phyloP scores from a whole-genome alignment of 495 filamentous ascomycete genomes.

The Neurospora pannonica region DNA sequence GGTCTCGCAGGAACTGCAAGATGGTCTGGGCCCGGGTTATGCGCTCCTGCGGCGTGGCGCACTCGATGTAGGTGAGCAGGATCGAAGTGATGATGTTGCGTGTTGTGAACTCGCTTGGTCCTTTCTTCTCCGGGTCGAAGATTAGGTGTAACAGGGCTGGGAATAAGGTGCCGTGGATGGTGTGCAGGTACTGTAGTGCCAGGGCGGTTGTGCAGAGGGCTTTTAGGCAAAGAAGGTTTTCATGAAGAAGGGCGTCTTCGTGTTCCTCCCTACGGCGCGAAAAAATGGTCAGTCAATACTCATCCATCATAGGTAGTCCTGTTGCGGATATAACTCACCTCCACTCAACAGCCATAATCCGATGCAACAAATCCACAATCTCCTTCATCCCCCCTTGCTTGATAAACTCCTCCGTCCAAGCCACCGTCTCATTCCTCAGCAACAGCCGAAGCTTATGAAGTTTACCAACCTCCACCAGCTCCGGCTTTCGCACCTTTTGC shows the following conservation, averaged over 20 bases:
- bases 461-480: slow-evolving; percentile 82
- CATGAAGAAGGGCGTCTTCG: slow-evolving; percentile 86
- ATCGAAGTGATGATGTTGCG: slow-evolving; percentile 78
- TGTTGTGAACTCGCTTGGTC: slow-evolving; percentile 91
- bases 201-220: slow-evolving; percentile 84
- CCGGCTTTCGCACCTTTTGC: slow-evolving; percentile 63
- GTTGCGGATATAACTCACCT: slow-evolving; percentile 45
- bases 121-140: slow-evolving; percentile 95
- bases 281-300: neutral
- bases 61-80: slow-evolving; percentile 73
- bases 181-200: slow-evolving; percentile 69
- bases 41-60: slow-evolving; percentile 42
- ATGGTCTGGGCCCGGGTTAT: slow-evolving; percentile 55
- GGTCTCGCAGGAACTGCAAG: slow-evolving; percentile 72
- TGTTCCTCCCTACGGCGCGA: slow-evolving; percentile 69
- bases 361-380: slow-evolving; percentile 73
- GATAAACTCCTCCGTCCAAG: slow-evolving; percentile 91
- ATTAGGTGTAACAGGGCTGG: slow-evolving; percentile 80
- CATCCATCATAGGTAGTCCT: too few relatives aligned
- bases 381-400: slow-evolving; percentile 84
- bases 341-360: slow-evolving; percentile 94
- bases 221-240: slow-evolving; percentile 88
- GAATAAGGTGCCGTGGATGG: slow-evolving; percentile 72
- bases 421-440: slow-evolving; percentile 86
- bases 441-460: slow-evolving; percentile 87